phyloP scores from a whole-genome alignment of 495 filamentous ascomycete species.

The Aspergillus nidulans region DNA sequence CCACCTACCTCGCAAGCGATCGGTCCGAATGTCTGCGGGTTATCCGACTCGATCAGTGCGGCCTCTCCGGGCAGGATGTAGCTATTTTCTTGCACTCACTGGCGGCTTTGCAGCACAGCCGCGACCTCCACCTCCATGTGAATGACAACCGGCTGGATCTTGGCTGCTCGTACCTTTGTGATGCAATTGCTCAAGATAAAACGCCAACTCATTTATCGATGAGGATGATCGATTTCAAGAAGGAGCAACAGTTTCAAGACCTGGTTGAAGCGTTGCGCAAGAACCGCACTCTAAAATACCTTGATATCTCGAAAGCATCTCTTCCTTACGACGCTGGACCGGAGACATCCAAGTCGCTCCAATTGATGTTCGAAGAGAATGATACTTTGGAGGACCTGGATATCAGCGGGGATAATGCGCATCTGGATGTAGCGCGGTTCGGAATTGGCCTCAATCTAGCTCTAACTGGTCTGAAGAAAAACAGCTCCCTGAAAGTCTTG shows the following conservation, averaged over 20 bases:
- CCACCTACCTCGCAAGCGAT: conserved; percentile 57
- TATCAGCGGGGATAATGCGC: conserved; percentile 83
- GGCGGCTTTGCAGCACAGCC: conserved; percentile 46
- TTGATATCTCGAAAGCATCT: conserved; percentile 88
- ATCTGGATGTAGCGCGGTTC: conserved; percentile 79
- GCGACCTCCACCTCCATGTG: conserved; percentile 70
- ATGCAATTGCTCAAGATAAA: conserved; percentile 57
- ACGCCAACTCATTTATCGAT: conserved; percentile 73
- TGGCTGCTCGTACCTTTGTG: conserved; percentile 63
- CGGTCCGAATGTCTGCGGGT: conserved; percentile 62
- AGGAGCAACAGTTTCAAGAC: conserved; percentile 69
- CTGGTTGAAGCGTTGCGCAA: conserved; percentile 66
- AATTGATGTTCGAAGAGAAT: conserved; percentile 74
- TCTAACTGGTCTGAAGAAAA: conserved; percentile 69
- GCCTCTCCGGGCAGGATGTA: conserved; percentile 70
- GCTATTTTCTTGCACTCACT: conserved; percentile 77
- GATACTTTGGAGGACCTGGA: conserved; percentile 71
- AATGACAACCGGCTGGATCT: conserved; percentile 78
- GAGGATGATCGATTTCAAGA: conserved; percentile 79
- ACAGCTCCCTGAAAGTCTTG: conserved; percentile 69
- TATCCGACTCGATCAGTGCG: conserved; percentile 73
- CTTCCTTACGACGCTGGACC: conserved; percentile 72
- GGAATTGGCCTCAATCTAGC: conserved; percentile 78
- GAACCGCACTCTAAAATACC: conserved; percentile 67
- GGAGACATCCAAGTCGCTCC: conserved; percentile 69